Evolutionary conservation across 2,329 filamentous ascomycete genomes (phyloP).

Genomic region (Paracorniculantispora psalliotae): DNA sequence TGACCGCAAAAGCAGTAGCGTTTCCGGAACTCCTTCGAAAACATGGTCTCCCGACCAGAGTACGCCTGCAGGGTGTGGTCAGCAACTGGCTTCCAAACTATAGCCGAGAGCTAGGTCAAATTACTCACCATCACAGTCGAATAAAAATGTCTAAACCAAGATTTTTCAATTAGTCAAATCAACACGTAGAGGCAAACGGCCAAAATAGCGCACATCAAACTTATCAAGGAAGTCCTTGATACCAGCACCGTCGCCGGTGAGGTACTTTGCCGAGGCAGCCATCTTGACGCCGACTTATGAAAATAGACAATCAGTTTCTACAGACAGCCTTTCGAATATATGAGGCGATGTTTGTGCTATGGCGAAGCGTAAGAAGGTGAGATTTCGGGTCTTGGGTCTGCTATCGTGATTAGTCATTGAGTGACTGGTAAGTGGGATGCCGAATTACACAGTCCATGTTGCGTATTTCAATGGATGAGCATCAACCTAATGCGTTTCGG

Average conservation of each 20-base stretch:
- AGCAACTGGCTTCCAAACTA: constrained; percentile 12
- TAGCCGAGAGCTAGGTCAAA: neutral
- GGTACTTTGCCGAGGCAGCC: constrained; percentile 47
- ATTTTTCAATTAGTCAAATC: neutral
- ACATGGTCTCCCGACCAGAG: constrained; percentile 93
- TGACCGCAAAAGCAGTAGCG: constrained; percentile 73
- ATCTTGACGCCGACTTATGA: neutral
- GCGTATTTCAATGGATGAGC: no score
- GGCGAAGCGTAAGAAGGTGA: neutral
- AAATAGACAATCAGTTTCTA: neutral
- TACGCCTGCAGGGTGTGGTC: constrained; percentile 57
- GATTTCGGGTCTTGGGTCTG: neutral
- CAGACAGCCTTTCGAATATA: no score
- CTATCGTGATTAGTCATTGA: constrained; percentile 8
- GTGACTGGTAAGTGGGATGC: neutral
- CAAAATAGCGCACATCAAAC: constrained; percentile 72
- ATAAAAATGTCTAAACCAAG: constrained; percentile 72
- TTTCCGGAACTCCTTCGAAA: constrained; percentile 81
- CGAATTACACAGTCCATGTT: no score
- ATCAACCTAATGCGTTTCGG: no score
- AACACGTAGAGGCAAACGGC: neutral
- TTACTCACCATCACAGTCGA: constrained; percentile 88
- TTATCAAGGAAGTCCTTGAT: constrained; percentile 80
- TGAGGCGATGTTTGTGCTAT: neutral
- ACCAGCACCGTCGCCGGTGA: constrained; percentile 72